Evolutionary conservation across 306 rosid genomes (phyloP), one percentile per base, ranked within the genome.

Genomic region (Castanea sativa): DNA sequence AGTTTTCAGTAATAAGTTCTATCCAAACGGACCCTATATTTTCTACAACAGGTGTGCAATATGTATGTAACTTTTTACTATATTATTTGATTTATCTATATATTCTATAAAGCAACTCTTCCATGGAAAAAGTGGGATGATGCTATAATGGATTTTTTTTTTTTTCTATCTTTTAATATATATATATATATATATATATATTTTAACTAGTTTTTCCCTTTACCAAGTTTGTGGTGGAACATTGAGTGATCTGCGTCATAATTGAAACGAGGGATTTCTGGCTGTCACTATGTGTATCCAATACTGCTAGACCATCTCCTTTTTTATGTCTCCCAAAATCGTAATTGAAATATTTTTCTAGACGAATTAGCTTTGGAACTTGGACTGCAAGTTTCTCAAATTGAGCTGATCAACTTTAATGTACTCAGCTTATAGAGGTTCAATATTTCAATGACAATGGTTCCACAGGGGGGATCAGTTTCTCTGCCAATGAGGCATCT

Each of bases 381-480:
- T 81, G 88, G 78, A 85, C 68, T 95, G 82, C 73, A 55, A 41
- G 83, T 70, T 83, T 75, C 93, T 33, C 96, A 90, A 87, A 89
- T 93, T 78, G 92, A 91, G 74, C 81, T 88, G 85, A 89, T 91
- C 33, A 90, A 91, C 80, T 95, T 95, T 82, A 91, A 95, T 74
- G 81, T 91, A 69, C 87, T 89, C 75, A 78, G 83, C 80, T 73
- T 86, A 63, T 88, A 88, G 10, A 85, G 85, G 13, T 82, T 87
- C 79, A 93, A 95, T 87, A 89, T 95, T 76, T 92, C 99, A 4
- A 95, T 95, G 98, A 88, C 93, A 79, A 89, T 95, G 56, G 90
- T 93, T 80, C 98, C 98, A 11, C 78, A 41, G 59, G 99, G 59
- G 99, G 95, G 76, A 79, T 83, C 78, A 68, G 96, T 86, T 95